Percentiles rank a stretch among this genome's conserved stretches.
Evolutionary conservation across 129 eudicot species (phyloP).

Genomic region (Flaveria sonorensis): DNA sequence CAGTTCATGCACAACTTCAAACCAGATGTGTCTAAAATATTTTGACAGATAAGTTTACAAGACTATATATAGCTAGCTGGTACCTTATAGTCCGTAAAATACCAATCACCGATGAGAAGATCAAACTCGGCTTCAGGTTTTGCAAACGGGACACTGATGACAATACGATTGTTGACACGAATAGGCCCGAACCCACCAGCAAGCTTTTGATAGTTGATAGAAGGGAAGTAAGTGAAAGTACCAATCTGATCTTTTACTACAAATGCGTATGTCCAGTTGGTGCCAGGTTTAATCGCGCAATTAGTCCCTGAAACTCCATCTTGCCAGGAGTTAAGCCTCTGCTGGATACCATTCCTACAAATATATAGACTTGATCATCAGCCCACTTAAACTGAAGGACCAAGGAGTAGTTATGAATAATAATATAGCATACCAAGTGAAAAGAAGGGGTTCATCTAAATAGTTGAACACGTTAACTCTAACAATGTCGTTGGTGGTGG

Average conservation of each 20-base stretch:
- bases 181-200: conserved; percentile 79
- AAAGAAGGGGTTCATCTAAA: conserved; percentile 62
- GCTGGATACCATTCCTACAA: conserved; percentile 79
- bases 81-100: conserved; percentile 50
- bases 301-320: conserved; percentile 88
- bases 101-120: conserved; percentile 80
- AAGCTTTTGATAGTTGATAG: conserved; percentile 60
- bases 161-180: conserved; percentile 70
- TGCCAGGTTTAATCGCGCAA: conserved; percentile 69
- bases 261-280: conserved; percentile 72
- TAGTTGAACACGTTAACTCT: conserved; percentile 63
- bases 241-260: conserved; percentile 77
- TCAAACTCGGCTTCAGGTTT: conserved; percentile 83
- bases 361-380: neutral
- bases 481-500: conserved; percentile 68
- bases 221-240: conserved; percentile 62
- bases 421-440: conserved; percentile 52
- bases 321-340: conserved; percentile 85
- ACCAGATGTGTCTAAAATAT: neutral
- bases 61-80: neutral
- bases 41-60: neutral
- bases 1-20: conserved; percentile 11
- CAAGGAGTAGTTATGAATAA: neutral
- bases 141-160: conserved; percentile 68
- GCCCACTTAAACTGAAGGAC: neutral